A percentile compares a stretch with the other conserved stretches of the same genome.
phyloP scores from a whole-genome alignment of 805 yeast species.

The Wickerhamiella cacticola region DNA sequence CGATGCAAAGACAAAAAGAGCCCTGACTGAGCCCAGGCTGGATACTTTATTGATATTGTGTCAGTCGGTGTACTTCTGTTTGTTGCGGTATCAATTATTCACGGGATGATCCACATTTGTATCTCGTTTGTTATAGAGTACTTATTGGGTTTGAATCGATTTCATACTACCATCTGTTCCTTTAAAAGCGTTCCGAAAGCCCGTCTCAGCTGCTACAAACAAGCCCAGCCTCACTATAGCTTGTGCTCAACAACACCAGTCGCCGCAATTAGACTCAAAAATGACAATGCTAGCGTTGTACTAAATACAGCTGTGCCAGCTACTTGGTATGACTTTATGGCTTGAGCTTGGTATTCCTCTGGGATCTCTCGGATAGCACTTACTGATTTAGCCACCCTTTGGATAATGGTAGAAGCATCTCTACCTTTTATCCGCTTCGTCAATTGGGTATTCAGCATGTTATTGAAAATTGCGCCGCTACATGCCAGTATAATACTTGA shows the following conservation, averaged over 20 bases:
- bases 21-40: too few species aligned
- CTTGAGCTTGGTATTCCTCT: slow-evolving; percentile 31
- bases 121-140: too few species aligned
- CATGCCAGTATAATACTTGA: slow-evolving; percentile 71
- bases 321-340: slow-evolving; percentile 28
- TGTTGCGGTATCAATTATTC: too few species aligned
- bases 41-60: too few species aligned
- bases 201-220: too few species aligned
- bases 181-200: too few species aligned
- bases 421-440: slow-evolving; percentile 25
- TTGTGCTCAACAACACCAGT: neutral
- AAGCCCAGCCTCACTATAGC: neutral
- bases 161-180: too few species aligned
- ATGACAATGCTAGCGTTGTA: neutral
- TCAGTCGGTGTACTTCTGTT: too few species aligned
- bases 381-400: slow-evolving; percentile 39
- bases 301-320: neutral
- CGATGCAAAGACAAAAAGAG: too few species aligned
- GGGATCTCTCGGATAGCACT: slow-evolving; percentile 42
- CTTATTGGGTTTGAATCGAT: too few species aligned
- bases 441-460: slow-evolving; percentile 31
- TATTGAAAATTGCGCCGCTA: slow-evolving; percentile 55
- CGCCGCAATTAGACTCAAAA: slow-evolving; percentile 1
- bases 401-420: slow-evolving; percentile 36
- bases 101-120: too few species aligned